Conservation (phyloP, 1,284 basidiomycete species). For the Pterula multifida region DNA sequence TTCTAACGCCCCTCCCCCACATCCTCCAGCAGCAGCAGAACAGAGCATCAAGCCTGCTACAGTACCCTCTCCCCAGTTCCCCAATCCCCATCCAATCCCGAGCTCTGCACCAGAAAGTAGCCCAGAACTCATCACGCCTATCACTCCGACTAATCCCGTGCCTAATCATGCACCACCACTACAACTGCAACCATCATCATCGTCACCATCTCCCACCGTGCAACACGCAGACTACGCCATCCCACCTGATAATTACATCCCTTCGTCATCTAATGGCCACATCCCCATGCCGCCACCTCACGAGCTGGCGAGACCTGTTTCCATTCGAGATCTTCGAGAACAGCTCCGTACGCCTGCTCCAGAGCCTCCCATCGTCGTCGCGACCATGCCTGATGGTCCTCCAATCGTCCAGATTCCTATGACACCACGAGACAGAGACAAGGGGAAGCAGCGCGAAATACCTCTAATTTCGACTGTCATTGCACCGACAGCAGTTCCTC, state of each 20-base stretch:
- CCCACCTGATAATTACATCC: background rate
- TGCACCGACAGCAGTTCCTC: no score
- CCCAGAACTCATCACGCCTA: background rate
- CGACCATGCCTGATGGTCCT: background rate
- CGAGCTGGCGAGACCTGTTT: slow-evolving; percentile 18
- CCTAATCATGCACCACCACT: background rate
- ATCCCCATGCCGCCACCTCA: slow-evolving; percentile 28
- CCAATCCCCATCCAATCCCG: background rate
- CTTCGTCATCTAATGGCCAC: slow-evolving; percentile 14
- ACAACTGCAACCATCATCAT: background rate
- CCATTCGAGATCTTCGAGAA: slow-evolving; percentile 8
- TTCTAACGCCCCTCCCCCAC: no score
- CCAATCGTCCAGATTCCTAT: slow-evolving; percentile 1
- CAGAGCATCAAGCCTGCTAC: background rate
- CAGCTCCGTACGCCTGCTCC: slow-evolving; percentile 1
- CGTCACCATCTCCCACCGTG: no score
- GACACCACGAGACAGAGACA: background rate
- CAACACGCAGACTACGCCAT: background rate
- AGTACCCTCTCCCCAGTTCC: background rate
- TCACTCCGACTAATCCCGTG: background rate
- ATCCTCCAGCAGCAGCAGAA: background rate
- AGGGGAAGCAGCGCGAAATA: background rate
- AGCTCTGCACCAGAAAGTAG: background rate
- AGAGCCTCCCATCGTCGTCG: background rate
- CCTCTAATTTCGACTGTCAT: no score